phyloP scores from a whole-genome alignment of 2,329 filamentous ascomycete genomes.

The Dothistroma septosporum region DNA sequence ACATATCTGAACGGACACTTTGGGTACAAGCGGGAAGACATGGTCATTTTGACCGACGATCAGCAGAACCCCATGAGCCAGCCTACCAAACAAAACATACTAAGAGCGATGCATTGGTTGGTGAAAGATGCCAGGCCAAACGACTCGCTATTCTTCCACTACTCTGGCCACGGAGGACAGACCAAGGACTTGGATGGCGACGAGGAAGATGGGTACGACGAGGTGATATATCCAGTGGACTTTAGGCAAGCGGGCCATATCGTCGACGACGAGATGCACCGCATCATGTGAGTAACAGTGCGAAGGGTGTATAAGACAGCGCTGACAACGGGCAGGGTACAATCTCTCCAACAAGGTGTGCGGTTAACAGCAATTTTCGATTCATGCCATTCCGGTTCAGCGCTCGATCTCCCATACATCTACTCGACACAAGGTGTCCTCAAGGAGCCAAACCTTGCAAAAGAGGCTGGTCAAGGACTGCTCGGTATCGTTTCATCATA shows the following conservation, averaged over 20 bases:
- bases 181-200: slow-evolving; percentile 75
- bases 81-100: slow-evolving; percentile 90
- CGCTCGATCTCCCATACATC: slow-evolving; percentile 72
- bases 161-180: slow-evolving; percentile 84
- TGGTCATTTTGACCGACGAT: slow-evolving; percentile 94
- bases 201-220: slow-evolving; percentile 76
- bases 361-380: slow-evolving; percentile 79
- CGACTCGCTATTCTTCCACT: slow-evolving; percentile 96
- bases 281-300: slow-evolving; percentile 53
- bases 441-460: slow-evolving; percentile 77
- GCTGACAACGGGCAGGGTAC: slow-evolving; percentile 50
- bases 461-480: slow-evolving; percentile 70
- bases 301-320: background rate
- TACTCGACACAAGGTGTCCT: slow-evolving; percentile 76
- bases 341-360: slow-evolving; percentile 73
- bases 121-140: slow-evolving; percentile 90
- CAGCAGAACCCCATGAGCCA: slow-evolving; percentile 97
- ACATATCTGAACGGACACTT: slow-evolving; percentile 83
- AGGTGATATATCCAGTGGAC: slow-evolving; percentile 80
- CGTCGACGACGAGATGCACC: slow-evolving; percentile 78
- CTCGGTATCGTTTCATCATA: slow-evolving; percentile 71
- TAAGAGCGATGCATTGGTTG: slow-evolving; percentile 96
- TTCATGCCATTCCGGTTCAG: slow-evolving; percentile 74
- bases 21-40: slow-evolving; percentile 89
- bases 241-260: slow-evolving; percentile 76